Base-by-base conservation (phyloP, 805 yeast species). In the Saccharomycopsis lassenensis region DNA sequence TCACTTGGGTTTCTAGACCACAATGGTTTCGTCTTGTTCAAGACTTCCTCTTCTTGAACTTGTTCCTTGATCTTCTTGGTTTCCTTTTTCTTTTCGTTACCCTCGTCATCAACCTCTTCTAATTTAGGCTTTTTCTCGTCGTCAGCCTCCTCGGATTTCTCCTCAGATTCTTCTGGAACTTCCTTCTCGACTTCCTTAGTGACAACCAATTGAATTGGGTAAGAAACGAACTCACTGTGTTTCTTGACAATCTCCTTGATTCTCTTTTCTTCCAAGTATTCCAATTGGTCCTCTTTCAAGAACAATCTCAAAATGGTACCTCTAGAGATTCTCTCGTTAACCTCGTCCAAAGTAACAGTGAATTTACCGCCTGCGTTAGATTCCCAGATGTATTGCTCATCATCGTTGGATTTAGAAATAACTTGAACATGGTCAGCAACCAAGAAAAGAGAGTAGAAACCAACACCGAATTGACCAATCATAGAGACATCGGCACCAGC, bases 401-500 rank as follows among this genome's bases (percentile, higher is more conserved):
- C 99, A 57, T 91, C 99, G 61, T 91, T 91, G 76, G 86, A 80
- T 74, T 91, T 91, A 45, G 98, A 84, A 61, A 91, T 84, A 54
- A 91, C 99, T 71, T 91, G 95, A 48, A 91, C 98, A 54, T 76
- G 84, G 71, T 91, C 99, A 55, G 98, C 97, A 60, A 91, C 98
- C 71, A 91, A 76, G 83, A 91, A 91, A 51, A 89, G 73, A 38
- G 99, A 91, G 80, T 91, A 91, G 89, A 91, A 91, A 78, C 99
- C 99, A 54, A 91, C 98, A 86, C 99, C 99, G 72, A 91, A 91
- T 71, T 91, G 98, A 76, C 99, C 99, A 69, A 91, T 91, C 98
- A 91, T 91, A 48, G 97, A 87, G 46, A 91, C 96, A 64, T 91
- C 99, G 45, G 99, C 98, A 69, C 98, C 98, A 48, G 96, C 97